Percentiles rank a stretch among this genome's conserved stretches.
Evolutionary conservation across 768 basidiomycete genomes (phyloP).

Genomic region (Phaeotremella fagi): DNA sequence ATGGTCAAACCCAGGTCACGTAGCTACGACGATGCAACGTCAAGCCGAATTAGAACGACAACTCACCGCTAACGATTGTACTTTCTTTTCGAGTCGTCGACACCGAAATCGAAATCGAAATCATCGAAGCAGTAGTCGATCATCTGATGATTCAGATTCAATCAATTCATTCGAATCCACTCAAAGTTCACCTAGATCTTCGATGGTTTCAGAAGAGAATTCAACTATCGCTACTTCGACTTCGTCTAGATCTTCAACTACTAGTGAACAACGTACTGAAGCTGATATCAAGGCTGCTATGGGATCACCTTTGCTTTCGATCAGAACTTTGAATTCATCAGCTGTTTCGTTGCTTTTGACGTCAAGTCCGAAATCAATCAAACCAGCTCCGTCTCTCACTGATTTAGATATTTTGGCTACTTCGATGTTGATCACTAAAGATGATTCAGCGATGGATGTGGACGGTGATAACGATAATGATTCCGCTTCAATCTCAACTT

Average conservation of each 20-base stretch:
- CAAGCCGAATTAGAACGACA: slow-evolving; percentile 37
- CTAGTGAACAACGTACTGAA: slow-evolving; percentile 13
- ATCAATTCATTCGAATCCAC: slow-evolving; percentile 8
- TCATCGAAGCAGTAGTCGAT: neutral
- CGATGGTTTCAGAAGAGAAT: slow-evolving; percentile 11
- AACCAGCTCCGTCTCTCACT: slow-evolving; percentile 12
- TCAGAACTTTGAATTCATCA: slow-evolving; percentile 1
- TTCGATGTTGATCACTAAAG: slow-evolving; percentile 13
- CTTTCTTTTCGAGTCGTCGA: slow-evolving; percentile 21
- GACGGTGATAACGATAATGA: slow-evolving; percentile 2
- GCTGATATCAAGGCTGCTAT: slow-evolving; percentile 34
- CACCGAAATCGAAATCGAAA: neutral
- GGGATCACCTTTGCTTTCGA: slow-evolving; percentile 17
- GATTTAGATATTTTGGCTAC: slow-evolving; percentile 24
- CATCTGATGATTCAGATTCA: slow-evolving; percentile 11
- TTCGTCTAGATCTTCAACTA: neutral
- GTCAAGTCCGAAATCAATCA: slow-evolving; percentile 13
- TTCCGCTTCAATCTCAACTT: neutral
- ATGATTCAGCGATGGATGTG: slow-evolving; percentile 21
- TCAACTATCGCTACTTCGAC: slow-evolving; percentile 3
- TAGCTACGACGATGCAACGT: slow-evolving; percentile 32
- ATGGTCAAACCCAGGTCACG: slow-evolving; percentile 35
- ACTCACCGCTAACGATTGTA: slow-evolving; percentile 10
- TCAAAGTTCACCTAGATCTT: slow-evolving; percentile 19
- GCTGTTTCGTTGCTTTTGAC: neutral